phyloP scores from a whole-genome alignment of 192 early-diverging fungal genomes.

The Chytriomyces confervae region DNA sequence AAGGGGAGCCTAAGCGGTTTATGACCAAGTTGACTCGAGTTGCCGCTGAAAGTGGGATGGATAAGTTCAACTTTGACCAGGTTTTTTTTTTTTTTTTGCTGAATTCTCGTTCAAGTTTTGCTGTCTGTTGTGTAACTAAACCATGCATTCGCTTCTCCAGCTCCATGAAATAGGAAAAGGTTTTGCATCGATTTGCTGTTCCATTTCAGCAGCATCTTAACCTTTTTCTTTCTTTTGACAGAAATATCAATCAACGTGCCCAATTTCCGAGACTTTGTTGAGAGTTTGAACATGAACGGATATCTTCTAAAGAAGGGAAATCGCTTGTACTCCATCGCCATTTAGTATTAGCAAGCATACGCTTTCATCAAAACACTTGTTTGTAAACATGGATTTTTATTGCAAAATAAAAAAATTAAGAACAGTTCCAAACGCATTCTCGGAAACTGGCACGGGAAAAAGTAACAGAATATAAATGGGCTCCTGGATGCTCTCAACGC shows the following conservation, averaged over 20 bases:
- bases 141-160: conserved; percentile 20
- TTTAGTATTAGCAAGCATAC: neutral
- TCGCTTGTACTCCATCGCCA: conserved; percentile 51
- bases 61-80: conserved; percentile 69
- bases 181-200: conserved; percentile 19
- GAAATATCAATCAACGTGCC: conserved; percentile 58
- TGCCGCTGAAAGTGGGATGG: conserved; percentile 64
- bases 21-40: conserved; percentile 65
- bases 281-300: conserved; percentile 73
- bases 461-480: too few species aligned
- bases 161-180: conserved; percentile 62
- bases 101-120: neutral
- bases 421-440: too few species aligned
- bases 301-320: conserved; percentile 76
- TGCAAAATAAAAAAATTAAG: too few species aligned
- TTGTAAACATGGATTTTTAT: too few species aligned
- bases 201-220: conserved; percentile 5
- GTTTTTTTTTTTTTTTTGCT: neutral
- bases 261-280: conserved; percentile 71
- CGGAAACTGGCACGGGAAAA: too few species aligned
- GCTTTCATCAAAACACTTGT: too few species aligned
- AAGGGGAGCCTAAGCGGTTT: conserved; percentile 67
- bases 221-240: conserved; percentile 4
- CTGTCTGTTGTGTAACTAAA: neutral
- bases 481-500: too few species aligned